Evolutionary conservation across 164 flowering plant genomes (phyloP).

Genomic region (Amborella trichopoda): DNA sequence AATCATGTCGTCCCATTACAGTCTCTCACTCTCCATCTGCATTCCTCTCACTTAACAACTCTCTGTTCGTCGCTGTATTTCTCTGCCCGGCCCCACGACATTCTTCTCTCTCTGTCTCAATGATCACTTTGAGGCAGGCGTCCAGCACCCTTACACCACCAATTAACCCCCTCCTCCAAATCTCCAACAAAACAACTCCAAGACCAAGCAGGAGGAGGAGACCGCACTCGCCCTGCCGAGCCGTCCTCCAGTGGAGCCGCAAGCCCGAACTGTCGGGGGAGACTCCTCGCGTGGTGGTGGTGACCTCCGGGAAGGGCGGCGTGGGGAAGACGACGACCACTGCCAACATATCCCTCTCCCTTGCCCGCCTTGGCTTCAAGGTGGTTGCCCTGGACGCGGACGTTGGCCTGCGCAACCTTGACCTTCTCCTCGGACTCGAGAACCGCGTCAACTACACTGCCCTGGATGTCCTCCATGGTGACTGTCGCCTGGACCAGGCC

Average conservation of each 20-base stretch:
- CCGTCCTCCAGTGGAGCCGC: slow-evolving; percentile 74
- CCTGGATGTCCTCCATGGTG: slow-evolving; percentile 90
- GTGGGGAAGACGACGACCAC: slow-evolving; percentile 98
- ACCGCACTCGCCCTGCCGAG: slow-evolving; percentile 11
- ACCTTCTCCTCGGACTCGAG: slow-evolving; percentile 63
- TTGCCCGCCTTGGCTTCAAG: slow-evolving; percentile 90
- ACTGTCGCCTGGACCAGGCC: slow-evolving; percentile 91
- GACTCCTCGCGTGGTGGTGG: slow-evolving; percentile 87
- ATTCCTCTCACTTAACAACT: no score
- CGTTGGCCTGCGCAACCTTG: slow-evolving; percentile 93
- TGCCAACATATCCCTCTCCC: slow-evolving; percentile 81
- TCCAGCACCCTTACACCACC: no score
- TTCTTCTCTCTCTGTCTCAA: no score
- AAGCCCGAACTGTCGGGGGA: slow-evolving; percentile 70
- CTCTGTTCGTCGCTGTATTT: no score
- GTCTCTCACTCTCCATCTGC: no score
- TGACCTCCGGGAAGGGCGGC: slow-evolving; percentile 99
- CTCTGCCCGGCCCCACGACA: no score
- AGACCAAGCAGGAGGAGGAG: slow-evolving; percentile 5
- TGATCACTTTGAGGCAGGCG: no score
- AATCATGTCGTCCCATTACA: no score
- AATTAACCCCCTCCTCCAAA: slow-evolving; percentile 5
- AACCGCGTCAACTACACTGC: slow-evolving; percentile 94
- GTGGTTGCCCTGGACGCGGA: slow-evolving; percentile 96
- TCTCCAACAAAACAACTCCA: slow-evolving; percentile 12